phyloP scores from a whole-genome alignment of 2,329 filamentous ascomycete species.

The Rhynchosporium agropyri region DNA sequence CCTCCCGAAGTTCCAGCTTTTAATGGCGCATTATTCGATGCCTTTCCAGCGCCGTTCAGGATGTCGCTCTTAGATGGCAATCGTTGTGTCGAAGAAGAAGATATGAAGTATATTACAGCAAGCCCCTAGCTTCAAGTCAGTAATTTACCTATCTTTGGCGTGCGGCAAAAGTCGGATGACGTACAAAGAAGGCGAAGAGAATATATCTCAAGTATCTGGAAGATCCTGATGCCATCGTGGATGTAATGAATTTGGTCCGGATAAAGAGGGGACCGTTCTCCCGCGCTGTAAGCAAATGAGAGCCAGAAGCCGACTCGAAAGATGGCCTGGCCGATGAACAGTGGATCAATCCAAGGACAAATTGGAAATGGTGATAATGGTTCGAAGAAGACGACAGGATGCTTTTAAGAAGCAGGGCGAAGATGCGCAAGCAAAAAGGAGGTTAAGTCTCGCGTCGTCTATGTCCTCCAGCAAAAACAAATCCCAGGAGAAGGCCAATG shows the following conservation, averaged over 20 bases:
- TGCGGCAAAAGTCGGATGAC: conserved; percentile 42
- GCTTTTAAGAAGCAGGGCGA: not conserved
- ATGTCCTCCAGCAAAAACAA: conserved; percentile 3
- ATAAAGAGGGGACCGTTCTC: conserved; percentile 19
- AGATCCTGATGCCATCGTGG: conserved; percentile 42
- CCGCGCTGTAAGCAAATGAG: conserved; percentile 19
- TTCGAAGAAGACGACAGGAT: conserved; percentile 9
- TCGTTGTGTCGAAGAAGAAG: conserved; percentile 56
- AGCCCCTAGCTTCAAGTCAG: conserved; percentile 52
- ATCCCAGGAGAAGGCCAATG: not conserved
- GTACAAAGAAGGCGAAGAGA: conserved; percentile 81
- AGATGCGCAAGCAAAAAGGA: conserved; percentile 24
- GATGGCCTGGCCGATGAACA: conserved; percentile 1
- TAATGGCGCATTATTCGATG: conserved; percentile 33
- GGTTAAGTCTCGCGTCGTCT: not conserved
- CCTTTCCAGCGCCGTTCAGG: conserved; percentile 32
- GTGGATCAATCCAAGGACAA: conserved; percentile 14
- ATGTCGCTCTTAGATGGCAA: conserved; percentile 41
- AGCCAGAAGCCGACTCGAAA: conserved; percentile 18
- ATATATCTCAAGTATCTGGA: conserved; percentile 76
- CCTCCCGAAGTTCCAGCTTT: conserved; percentile 32
- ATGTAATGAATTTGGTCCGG: conserved; percentile 18
- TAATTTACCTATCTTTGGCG: conserved; percentile 3
- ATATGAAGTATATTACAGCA: conserved; percentile 80
- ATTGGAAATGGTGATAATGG: conserved; percentile 20